Evolutionary conservation across 805 yeast genomes (phyloP).

Genomic region (Starmerella khaoyaiensis): DNA sequence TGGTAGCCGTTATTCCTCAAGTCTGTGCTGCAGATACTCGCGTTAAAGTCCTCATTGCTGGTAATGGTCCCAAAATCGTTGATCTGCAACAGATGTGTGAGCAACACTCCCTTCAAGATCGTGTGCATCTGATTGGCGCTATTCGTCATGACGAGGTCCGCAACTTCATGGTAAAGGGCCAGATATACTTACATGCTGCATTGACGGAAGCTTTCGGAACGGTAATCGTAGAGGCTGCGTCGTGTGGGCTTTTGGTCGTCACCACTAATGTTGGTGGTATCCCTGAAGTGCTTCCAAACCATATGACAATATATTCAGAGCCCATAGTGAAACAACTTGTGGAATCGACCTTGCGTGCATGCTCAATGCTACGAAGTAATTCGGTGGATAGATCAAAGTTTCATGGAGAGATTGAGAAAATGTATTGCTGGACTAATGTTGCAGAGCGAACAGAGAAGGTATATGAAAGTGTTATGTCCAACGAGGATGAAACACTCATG

Average conservation of each 20-base stretch:
- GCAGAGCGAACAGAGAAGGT: conserved; percentile 78
- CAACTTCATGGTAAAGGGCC: conserved; percentile 85
- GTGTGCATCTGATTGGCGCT: conserved; percentile 75
- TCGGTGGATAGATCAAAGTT: conserved; percentile 59
- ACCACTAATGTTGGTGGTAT: conserved; percentile 96
- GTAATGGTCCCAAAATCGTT: conserved; percentile 91
- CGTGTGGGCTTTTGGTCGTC: conserved; percentile 85
- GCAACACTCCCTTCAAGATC: conserved; percentile 65
- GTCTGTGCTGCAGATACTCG: conserved; percentile 52
- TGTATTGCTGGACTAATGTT: conserved; percentile 89
- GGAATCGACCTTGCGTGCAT: conserved; percentile 58
- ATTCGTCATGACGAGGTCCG: conserved; percentile 87
- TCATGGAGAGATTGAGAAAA: conserved; percentile 59
- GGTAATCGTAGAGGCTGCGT: conserved; percentile 91
- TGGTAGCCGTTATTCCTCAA: conserved; percentile 72
- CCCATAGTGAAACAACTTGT: conserved; percentile 79
- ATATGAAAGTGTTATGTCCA: conserved; percentile 34
- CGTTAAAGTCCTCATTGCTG: conserved; percentile 78
- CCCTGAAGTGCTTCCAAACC: conserved; percentile 85
- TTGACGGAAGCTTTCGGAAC: conserved; percentile 97
- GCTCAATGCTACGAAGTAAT: conserved; percentile 42
- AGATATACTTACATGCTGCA: conserved; percentile 85
- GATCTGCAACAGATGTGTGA: conserved; percentile 95
- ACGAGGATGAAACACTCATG: conserved; percentile 40
- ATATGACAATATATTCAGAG: conserved; percentile 84